A percentile compares a stretch with the other conserved stretches of the same genome.
These are phyloP conservation scores for Fusarium begoniae DNA, from an alignment of 2,329 filamentous ascomycete species.

Conservation along the genomic window DNA sequence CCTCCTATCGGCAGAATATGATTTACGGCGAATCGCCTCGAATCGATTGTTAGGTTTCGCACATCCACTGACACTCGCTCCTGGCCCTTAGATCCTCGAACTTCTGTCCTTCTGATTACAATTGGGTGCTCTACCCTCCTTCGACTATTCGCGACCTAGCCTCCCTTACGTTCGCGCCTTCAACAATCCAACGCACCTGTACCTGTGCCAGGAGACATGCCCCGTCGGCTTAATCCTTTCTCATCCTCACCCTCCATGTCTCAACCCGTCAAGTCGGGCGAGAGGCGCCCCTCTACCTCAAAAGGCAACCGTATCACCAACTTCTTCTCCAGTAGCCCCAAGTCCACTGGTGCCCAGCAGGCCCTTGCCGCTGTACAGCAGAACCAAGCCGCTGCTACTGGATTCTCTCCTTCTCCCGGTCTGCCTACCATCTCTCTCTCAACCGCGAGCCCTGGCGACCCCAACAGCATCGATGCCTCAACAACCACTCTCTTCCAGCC, in stretches of 20 bases:
- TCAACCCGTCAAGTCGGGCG: conserved; percentile 59
- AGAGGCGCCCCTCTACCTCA: conserved; percentile 68
- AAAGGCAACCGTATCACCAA: conserved; percentile 82
- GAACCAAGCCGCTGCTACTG: conserved; percentile 59
- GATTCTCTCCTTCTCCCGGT: conserved; percentile 77
- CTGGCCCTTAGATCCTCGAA: conserved; percentile 10
- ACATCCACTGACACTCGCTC: conserved; percentile 20
- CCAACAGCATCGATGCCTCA: conserved; percentile 74
- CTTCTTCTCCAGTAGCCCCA: conserved; percentile 84
- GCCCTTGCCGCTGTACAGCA: conserved; percentile 75
- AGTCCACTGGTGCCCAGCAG: conserved; percentile 74
- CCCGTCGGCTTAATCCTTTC: conserved; percentile 69
- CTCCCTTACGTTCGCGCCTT: conserved; percentile 11
- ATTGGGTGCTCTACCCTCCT: conserved; percentile 4
- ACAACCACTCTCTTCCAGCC: conserved; percentile 87
- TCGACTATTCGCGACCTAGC: conserved; percentile 11
- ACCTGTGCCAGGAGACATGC: conserved; percentile 58
- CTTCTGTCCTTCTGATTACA: neutral
- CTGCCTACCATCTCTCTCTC: conserved; percentile 93
- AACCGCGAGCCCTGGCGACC: conserved; percentile 80
- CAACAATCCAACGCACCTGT: conserved; percentile 20
- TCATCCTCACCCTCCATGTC: conserved; percentile 59
- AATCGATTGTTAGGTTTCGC: conserved; percentile 16
- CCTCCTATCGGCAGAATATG: conserved; percentile 27
- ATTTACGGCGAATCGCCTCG: conserved; percentile 14